phyloP scores from a whole-genome alignment of 176 grass and related monocot species.

The Lolium multiflorum region DNA sequence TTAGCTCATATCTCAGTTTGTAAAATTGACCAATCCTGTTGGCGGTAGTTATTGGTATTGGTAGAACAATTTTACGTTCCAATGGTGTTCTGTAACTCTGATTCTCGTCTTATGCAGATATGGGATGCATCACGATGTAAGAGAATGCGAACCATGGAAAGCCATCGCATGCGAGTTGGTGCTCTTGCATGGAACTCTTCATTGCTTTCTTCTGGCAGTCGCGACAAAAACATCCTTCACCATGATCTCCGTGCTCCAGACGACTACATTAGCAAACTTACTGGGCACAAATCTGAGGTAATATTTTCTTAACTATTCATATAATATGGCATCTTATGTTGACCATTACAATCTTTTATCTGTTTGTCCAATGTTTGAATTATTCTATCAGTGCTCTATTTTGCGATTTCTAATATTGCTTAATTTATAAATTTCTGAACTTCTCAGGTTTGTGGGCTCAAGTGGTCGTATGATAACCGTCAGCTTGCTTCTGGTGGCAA shows the following conservation, averaged over 20 bases:
- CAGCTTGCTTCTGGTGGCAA: conserved; percentile 98
- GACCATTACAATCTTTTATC: not conserved
- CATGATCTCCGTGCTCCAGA: conserved; percentile 88
- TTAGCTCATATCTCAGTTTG: not conserved
- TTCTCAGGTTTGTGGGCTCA: conserved; percentile 87
- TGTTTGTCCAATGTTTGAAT: not conserved
- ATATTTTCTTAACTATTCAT: conserved; percentile 2
- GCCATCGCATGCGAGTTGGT: conserved; percentile 86
- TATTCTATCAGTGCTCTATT: not conserved
- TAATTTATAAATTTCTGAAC: not conserved
- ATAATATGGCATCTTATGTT: not conserved
- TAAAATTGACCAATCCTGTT: not conserved
- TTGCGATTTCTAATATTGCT: not conserved
- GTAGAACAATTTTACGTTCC: not conserved
- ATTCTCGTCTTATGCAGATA: conserved; percentile 65
- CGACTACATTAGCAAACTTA: conserved; percentile 92
- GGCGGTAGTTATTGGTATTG: not conserved
- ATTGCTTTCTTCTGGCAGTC: conserved; percentile 92
- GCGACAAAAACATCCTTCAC: conserved; percentile 87
- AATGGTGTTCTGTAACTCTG: conserved; percentile 16
- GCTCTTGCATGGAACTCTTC: conserved; percentile 95
- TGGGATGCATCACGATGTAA: conserved; percentile 90
- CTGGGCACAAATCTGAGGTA: conserved; percentile 98
- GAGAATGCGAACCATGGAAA: conserved; percentile 88
- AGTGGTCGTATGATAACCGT: conserved; percentile 95